Evolutionary conservation across 306 rosid species (phyloP).

Genomic region (Cucumis cinereus): DNA sequence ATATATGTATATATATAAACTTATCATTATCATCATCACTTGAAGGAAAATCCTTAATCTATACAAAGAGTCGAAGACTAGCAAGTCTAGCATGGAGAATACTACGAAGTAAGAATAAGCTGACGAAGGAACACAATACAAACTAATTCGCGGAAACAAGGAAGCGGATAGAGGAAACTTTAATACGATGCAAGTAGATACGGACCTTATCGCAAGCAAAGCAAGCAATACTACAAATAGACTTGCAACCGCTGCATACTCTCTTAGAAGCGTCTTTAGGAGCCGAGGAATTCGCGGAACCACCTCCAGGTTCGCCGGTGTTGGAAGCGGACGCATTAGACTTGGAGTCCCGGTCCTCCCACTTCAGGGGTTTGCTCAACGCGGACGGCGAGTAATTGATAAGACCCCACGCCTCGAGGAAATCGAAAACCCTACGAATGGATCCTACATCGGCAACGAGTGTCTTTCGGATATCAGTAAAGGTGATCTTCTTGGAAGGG

Average conservation of each 20-base stretch:
- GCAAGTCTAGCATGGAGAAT: background rate
- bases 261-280: slow-evolving; percentile 39
- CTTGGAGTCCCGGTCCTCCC: slow-evolving; percentile 75
- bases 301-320: slow-evolving; percentile 19
- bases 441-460: slow-evolving; percentile 88
- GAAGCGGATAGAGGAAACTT: background rate
- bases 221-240: slow-evolving; percentile 66
- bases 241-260: slow-evolving; percentile 82
- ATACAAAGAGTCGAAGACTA: background rate
- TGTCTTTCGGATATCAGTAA: slow-evolving; percentile 75
- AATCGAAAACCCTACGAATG: slow-evolving; percentile 70
- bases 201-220: slow-evolving; percentile 85
- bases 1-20: background rate
- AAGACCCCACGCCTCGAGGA: slow-evolving; percentile 79
- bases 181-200: background rate
- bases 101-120: background rate
- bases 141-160: background rate
- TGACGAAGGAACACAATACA: background rate
- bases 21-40: background rate
- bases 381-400: slow-evolving; percentile 60
- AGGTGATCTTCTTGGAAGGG: slow-evolving; percentile 54
- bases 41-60: background rate
- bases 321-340: slow-evolving; percentile 6
- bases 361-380: slow-evolving; percentile 49
- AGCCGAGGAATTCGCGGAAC: slow-evolving; percentile 16